Conservation (phyloP, 1,284 basidiomycete species). For the Fomes fomentarius region DNA sequence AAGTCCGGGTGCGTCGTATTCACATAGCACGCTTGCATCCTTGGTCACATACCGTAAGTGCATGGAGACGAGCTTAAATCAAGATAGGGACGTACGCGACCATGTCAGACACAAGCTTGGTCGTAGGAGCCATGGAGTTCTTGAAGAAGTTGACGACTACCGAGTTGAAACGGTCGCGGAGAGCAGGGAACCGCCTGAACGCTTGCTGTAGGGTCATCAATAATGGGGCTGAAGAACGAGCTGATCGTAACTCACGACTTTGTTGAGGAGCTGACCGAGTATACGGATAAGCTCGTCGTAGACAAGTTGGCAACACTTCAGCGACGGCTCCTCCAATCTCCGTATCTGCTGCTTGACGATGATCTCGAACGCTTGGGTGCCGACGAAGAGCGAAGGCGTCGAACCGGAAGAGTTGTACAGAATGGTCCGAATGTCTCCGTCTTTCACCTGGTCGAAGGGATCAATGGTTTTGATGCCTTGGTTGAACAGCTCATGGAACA, state of each 20-base stretch:
- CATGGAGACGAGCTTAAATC: background rate
- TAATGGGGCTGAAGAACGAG: slow-evolving; percentile 4
- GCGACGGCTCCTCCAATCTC: slow-evolving; percentile 89
- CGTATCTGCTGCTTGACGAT: slow-evolving; percentile 99
- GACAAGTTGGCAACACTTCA: slow-evolving; percentile 93
- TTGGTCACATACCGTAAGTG: slow-evolving; percentile 34
- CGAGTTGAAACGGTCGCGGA: slow-evolving; percentile 92
- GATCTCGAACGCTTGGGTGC: slow-evolving; percentile 95
- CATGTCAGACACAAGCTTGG: slow-evolving; percentile 92
- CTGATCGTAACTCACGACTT: slow-evolving; percentile 71
- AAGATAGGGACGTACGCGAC: slow-evolving; percentile 62
- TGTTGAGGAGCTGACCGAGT: slow-evolving; percentile 84
- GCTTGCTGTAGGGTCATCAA: slow-evolving; percentile 66
- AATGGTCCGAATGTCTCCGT: slow-evolving; percentile 94
- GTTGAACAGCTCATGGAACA: slow-evolving; percentile 98
- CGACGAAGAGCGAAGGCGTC: slow-evolving; percentile 94
- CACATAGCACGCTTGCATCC: slow-evolving; percentile 97
- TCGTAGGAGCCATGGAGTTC: slow-evolving; percentile 90
- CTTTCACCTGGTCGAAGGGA: slow-evolving; percentile 98
- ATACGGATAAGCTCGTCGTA: slow-evolving; percentile 98
- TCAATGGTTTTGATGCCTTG: slow-evolving; percentile 95
- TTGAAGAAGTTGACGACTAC: slow-evolving; percentile 98
- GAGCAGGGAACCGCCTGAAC: slow-evolving; percentile 93
- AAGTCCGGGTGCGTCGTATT: slow-evolving; percentile 99
- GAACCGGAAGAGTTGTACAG: slow-evolving; percentile 98